phyloP scores from a whole-genome alignment of 2,329 filamentous ascomycete genomes.

The Aspergillus versicolor region DNA sequence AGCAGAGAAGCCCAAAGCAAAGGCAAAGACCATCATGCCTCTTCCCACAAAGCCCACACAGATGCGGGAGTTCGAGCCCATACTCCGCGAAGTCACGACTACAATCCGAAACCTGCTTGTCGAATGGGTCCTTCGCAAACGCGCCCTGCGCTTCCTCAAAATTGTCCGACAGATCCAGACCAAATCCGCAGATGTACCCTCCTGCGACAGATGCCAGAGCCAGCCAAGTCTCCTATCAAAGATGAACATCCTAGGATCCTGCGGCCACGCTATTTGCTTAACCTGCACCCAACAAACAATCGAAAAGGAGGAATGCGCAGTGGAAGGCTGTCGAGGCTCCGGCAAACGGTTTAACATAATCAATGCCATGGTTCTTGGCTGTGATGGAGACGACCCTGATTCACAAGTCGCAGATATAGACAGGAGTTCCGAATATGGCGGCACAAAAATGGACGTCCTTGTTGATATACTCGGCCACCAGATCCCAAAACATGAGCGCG shows the following conservation, averaged over 20 bases:
- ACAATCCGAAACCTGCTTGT: conserved; percentile 20
- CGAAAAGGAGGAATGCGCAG: conserved; percentile 37
- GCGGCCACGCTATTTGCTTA: conserved; percentile 54
- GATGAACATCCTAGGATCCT: conserved; percentile 46
- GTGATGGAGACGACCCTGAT: conserved; percentile 11
- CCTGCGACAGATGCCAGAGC: conserved; percentile 36
- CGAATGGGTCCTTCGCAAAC: conserved; percentile 22
- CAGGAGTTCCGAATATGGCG: conserved; percentile 29
- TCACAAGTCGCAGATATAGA: conserved; percentile 18
- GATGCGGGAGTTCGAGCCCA: conserved; percentile 16
- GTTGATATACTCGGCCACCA: conserved; percentile 43
- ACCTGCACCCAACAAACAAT: conserved; percentile 33
- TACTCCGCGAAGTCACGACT: conserved; percentile 21
- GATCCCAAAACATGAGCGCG: conserved; percentile 47
- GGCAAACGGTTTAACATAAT: conserved; percentile 44
- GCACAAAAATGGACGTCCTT: conserved; percentile 51
- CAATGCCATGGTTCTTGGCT: conserved; percentile 35
- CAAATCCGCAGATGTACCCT: conserved; percentile 1
- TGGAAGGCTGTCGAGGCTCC: conserved; percentile 41
- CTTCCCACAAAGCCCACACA: conserved; percentile 16
- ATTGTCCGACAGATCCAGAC: conserved; percentile 22
- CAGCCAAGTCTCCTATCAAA: conserved; percentile 26
- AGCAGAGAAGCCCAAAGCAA: not conserved
- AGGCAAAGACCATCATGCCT: not conserved
- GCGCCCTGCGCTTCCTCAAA: conserved; percentile 26